A percentile compares a stretch with the other conserved stretches of the same genome.
Evolutionary conservation across 2,329 filamentous ascomycete species (phyloP).

Genomic region (Phialemoniopsis sp.): DNA sequence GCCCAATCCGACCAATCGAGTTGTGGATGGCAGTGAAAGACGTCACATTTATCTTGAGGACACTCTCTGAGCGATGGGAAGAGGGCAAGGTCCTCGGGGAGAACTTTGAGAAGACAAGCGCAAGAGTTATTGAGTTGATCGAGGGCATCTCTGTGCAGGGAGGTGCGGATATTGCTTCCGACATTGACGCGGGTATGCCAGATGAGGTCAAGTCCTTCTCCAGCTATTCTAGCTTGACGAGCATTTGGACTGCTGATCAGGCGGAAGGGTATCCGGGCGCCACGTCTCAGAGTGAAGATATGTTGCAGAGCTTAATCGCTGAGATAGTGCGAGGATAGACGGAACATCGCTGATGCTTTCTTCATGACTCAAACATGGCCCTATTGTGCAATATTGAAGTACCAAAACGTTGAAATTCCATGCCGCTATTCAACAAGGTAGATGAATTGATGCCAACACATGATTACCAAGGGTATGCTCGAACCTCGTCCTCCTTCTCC

Average conservation of each 20-base stretch:
- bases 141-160: slow-evolving; percentile 1
- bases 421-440: too few species aligned
- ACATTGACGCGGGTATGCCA: slow-evolving; percentile 3
- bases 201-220: slow-evolving; percentile 11
- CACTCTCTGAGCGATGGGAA: slow-evolving; percentile 15
- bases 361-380: too few species aligned
- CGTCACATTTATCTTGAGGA: slow-evolving; percentile 12
- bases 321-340: too few species aligned
- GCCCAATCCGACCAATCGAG: slow-evolving; percentile 5
- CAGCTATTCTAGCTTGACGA: slow-evolving; percentile 13
- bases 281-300: too few species aligned
- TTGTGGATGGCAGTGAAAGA: slow-evolving; percentile 16
- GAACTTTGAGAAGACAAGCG: slow-evolving; percentile 10
- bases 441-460: slow-evolving; percentile 24
- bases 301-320: too few species aligned
- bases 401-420: too few species aligned
- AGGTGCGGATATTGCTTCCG: background rate
- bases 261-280: too few species aligned
- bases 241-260: slow-evolving; percentile 14
- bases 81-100: slow-evolving; percentile 13
- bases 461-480: slow-evolving; percentile 56
- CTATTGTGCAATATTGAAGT: too few species aligned
- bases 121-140: slow-evolving; percentile 9
- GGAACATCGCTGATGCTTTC: too few species aligned
- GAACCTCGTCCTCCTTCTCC: slow-evolving; percentile 53